Evolutionary conservation across 495 filamentous ascomycete species (phyloP).

Genomic region (Podospora comata): DNA sequence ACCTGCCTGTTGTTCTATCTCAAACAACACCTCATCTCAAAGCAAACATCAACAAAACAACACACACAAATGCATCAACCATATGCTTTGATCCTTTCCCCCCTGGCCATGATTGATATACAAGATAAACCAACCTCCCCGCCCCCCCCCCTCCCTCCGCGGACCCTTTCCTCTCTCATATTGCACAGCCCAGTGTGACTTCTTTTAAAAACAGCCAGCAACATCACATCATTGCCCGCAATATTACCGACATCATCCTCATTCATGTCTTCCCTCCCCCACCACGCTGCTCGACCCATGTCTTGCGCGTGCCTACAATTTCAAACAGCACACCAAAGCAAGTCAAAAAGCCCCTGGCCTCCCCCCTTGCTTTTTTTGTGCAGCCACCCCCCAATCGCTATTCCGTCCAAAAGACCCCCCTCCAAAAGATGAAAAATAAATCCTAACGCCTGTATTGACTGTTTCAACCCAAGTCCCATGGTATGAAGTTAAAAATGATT

Average conservation of each 20-base stretch:
- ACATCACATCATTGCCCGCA: background rate
- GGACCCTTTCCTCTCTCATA: background rate
- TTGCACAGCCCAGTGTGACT: background rate
- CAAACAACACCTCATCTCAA: too few relatives aligned
- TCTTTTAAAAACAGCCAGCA: background rate
- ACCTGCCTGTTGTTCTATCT: too few relatives aligned
- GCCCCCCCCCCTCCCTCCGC: background rate
- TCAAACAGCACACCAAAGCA: background rate
- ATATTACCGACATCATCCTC: background rate
- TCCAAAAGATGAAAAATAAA: conserved; percentile 3
- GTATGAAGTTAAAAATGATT: background rate
- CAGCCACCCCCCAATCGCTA: background rate
- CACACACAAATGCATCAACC: too few relatives aligned
- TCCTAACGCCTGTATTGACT: background rate
- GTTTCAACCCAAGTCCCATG: background rate
- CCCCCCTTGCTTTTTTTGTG: background rate
- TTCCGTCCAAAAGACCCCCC: background rate
- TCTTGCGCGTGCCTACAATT: background rate
- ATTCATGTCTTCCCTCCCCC: background rate
- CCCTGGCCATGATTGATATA: background rate
- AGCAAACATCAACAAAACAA: too few relatives aligned
- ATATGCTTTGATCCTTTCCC: too few relatives aligned
- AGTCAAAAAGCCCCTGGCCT: background rate
- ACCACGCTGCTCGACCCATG: background rate
- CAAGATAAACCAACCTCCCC: background rate